phyloP scores from a whole-genome alignment of 805 yeast genomes.

The Barnettozyma salicaria region DNA sequence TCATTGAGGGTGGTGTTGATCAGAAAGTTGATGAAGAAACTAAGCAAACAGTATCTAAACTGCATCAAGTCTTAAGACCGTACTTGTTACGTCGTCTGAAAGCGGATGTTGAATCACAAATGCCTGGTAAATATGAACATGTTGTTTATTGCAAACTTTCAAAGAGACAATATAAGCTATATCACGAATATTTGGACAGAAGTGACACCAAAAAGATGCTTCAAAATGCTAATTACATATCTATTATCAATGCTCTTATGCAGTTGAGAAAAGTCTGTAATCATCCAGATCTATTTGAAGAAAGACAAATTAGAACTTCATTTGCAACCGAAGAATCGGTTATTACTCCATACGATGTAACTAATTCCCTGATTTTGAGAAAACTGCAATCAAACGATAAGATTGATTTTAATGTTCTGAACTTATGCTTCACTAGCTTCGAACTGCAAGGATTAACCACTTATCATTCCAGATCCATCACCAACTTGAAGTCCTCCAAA shows the following conservation, averaged over 20 bases:
- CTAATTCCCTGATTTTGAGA: constrained; percentile 36
- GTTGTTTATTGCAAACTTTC: constrained; percentile 87
- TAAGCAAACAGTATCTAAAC: constrained; percentile 72
- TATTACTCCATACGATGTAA: constrained; percentile 38
- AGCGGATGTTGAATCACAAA: constrained; percentile 95
- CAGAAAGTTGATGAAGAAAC: constrained; percentile 67
- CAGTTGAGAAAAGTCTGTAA: constrained; percentile 94
- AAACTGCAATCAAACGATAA: constrained; percentile 26
- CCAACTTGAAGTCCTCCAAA: constrained; percentile 41
- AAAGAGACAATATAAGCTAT: constrained; percentile 83
- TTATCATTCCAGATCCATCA: constrained; percentile 39
- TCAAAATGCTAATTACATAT: constrained; percentile 89
- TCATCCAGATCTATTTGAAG: constrained; percentile 95
- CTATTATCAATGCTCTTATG: constrained; percentile 96
- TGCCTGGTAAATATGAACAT: constrained; percentile 98
- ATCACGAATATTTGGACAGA: constrained; percentile 95
- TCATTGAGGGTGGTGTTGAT: constrained; percentile 67
- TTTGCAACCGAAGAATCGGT: constrained; percentile 69
- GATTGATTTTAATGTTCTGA: constrained; percentile 52
- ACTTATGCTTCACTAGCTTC: constrained; percentile 51
- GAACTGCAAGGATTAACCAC: constrained; percentile 32
- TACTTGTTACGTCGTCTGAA: constrained; percentile 86
- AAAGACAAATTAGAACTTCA: constrained; percentile 89
- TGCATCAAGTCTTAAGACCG: constrained; percentile 92
- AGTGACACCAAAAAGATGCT: constrained; percentile 93